These are phyloP conservation scores for Lathyrus tuberosus DNA, from an alignment of 306 rosid species.

Conservation along the genomic window DNA sequence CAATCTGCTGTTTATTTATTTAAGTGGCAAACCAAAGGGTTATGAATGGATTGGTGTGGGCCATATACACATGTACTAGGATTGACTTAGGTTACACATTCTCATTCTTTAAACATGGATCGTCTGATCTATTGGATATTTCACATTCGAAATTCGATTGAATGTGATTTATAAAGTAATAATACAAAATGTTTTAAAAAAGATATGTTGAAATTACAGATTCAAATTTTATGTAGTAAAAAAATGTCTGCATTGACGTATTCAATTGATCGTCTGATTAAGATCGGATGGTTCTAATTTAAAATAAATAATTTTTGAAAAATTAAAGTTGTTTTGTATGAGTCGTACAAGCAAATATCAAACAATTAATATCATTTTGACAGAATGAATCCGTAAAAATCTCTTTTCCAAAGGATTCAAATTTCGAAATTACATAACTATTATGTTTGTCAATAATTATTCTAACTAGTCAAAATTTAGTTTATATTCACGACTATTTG, in stretches of 20 bases:
- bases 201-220: not conserved
- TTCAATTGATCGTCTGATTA: no score
- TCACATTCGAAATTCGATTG: not conserved
- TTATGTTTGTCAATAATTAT: not conserved
- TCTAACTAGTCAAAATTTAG: not conserved
- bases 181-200: not conserved
- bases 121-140: not conserved
- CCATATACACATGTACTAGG: slow-evolving; percentile 32
- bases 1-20: slow-evolving; percentile 43
- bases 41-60: slow-evolving; percentile 41
- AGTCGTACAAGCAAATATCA: no score
- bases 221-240: no score
- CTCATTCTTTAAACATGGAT: not conserved
- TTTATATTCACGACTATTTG: not conserved
- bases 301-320: no score
- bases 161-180: no score
- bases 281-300: no score
- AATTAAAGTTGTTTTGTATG: no score
- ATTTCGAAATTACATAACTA: no score
- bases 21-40: slow-evolving; percentile 27
- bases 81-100: slow-evolving; percentile 7
- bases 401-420: no score
- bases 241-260: no score
- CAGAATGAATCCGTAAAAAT: no score
- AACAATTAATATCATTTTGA: no score